Conservation (phyloP, 768 basidiomycete species). For the Exidia glandulosa region DNA sequence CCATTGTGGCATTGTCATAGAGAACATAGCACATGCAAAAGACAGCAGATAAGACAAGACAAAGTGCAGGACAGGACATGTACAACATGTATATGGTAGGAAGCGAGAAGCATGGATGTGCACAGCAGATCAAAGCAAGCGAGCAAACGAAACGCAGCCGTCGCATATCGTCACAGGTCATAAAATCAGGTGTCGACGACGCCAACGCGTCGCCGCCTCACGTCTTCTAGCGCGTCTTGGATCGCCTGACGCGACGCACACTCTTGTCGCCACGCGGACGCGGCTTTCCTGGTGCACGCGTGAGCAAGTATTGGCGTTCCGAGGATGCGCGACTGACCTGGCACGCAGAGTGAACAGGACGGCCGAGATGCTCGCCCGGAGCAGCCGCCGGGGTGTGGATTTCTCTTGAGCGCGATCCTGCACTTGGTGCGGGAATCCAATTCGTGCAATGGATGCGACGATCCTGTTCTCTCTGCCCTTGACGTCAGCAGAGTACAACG, state of each 20-base stretch:
- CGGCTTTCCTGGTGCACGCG: constrained; percentile 39
- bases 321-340: constrained; percentile 34
- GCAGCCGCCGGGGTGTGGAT: constrained; percentile 31
- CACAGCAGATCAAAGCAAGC: not conserved
- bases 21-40: not conserved
- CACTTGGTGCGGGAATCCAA: constrained; percentile 47
- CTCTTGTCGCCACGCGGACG: constrained; percentile 53
- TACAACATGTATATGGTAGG: not conserved
- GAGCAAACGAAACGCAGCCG: not conserved
- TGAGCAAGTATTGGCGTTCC: not conserved
- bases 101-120: not conserved
- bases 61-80: not conserved
- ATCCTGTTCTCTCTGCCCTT: constrained; percentile 52
- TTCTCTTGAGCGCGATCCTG: constrained; percentile 19
- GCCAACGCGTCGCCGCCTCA: constrained; percentile 39
- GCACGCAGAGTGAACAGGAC: constrained; percentile 55
- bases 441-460: constrained; percentile 60
- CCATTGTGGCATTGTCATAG: not conserved
- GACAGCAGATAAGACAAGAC: not conserved
- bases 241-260: constrained; percentile 50
- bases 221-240: constrained; percentile 56
- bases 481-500: constrained; percentile 5
- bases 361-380: constrained; percentile 46
- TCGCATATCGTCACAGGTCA: not conserved
- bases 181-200: not conserved